Evolutionary conservation across 2,329 filamentous ascomycete species (phyloP), one percentile per base, ranked within the genome.

Genomic region (Didymella pinodella): DNA sequence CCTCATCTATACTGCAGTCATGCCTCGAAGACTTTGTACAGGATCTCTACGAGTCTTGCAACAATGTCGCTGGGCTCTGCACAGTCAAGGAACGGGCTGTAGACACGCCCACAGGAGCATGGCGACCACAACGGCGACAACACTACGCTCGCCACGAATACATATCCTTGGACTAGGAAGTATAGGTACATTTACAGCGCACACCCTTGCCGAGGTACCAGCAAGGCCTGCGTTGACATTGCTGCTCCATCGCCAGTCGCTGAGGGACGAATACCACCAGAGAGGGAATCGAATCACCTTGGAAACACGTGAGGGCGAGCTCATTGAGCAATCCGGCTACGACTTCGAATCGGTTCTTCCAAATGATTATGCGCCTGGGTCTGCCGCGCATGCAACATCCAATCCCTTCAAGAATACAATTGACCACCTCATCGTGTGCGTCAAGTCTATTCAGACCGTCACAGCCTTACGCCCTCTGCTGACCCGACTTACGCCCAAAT

Each of bases 401-500:
- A 22, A 14, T 31, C 4, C n/a, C 34, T 18, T 25, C 25, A 38
- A 31, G 5, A 29, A 52, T 8, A 44, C 10, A n/a, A 62, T 59
- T 11, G 25, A 44, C 10, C 44, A 62, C 25, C 59, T 62, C 12
- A 52, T 62, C 43, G 53, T 62, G 16, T 52, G 55, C 48, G 56
- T 59, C 51, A 62, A 62, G 46, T 41, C 59, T 36, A 59, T 48
- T 11, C 59, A 59, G 28, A 59, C 56, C n/a, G 56, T 59, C 18
- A 18, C 43, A 31, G 51, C 55, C n/a, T 36, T 57, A 16, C 52
- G 8, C 11, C 56, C 59, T 34, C 54, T 64, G 20, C 34, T 55
- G 1, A 83, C 87, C 61, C 85, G 91, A 10, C 78, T 96, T 14
- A 82, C 85, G 38, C 80, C 84, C 3, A 79, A 86, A 22, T 91